A percentile compares a stretch with the other conserved stretches of the same genome.
phyloP scores from a whole-genome alignment of 106 monocot genomes.

The Dendrobium catenatum region DNA sequence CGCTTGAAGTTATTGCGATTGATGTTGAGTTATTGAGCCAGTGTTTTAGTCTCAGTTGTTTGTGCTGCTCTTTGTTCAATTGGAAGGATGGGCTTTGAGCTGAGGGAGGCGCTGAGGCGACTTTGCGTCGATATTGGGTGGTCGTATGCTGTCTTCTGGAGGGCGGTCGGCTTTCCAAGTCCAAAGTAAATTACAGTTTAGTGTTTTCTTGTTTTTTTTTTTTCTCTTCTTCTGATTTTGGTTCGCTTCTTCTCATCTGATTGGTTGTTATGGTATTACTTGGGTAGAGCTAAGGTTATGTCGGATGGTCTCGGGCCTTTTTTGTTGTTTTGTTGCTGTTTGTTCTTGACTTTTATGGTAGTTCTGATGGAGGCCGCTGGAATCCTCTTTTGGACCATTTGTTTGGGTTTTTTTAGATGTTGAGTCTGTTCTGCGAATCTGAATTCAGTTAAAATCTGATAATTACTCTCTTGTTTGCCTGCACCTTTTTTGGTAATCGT shows the following conservation, averaged over 20 bases:
- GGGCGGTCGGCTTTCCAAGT: conserved; percentile 22
- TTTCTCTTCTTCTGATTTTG: background rate
- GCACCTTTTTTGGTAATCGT: background rate
- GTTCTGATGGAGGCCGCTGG: conserved; percentile 4
- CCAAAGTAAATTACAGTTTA: background rate
- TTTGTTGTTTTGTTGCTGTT: conserved; percentile 6
- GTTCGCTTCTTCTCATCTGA: background rate
- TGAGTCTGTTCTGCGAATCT: background rate
- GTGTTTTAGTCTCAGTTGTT: background rate
- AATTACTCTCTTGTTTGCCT: background rate
- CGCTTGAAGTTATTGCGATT: conserved; percentile 7
- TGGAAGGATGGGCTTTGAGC: conserved; percentile 30
- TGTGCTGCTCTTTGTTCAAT: background rate
- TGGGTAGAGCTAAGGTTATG: background rate
- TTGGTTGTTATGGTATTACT: background rate
- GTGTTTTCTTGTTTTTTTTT: background rate
- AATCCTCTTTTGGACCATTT: background rate
- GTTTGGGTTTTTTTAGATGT: background rate
- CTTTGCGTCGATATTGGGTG: conserved; percentile 74
- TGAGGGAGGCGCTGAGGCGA: conserved; percentile 43
- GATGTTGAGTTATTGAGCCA: conserved; percentile 8
- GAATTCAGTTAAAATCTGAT: background rate
- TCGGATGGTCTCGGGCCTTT: background rate
- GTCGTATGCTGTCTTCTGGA: conserved; percentile 86
- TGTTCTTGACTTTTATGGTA: background rate